Evolutionary conservation across 129 eudicot species (phyloP), one percentile per base, ranked within the genome.

Genomic region (Saposhnikovia divaricata): DNA sequence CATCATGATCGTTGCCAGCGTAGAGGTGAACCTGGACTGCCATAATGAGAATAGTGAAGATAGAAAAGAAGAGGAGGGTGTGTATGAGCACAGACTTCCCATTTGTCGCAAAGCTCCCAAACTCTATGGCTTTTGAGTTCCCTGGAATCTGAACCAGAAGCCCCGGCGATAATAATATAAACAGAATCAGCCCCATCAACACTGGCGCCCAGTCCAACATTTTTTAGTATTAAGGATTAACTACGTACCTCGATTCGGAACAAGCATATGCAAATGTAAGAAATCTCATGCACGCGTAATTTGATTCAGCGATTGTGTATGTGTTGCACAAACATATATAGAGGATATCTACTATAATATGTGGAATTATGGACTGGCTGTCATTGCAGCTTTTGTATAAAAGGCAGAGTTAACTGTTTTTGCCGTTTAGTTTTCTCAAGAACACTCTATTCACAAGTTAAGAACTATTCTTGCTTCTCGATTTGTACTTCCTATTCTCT

Each of bases 121-220:
- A 90, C 79, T 90, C 95, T 61, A 90, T 83, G 43, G 53, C 76
- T n/a, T 87, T 72, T 25, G 83, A 47, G 43, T 83, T 87, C n/a
- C 92, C 95, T 37, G 95, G 92, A 19, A 90, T 76, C 73, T 90
- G 95, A 77, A 90, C 85, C 65, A 90, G 76, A 4, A 88, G 79
- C 4, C 90, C 90, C 1, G 90, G 90, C 4, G 88, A 84, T 15
- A 84, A 51, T 8, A 87, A 83, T 82, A 87, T 87, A 81, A 87
- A 87, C 34, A 87, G 48, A 63, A 87, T 45, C 19, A 84, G n/a
- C 31, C 90, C 90, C 42, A 84, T 81, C 15, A 87, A 43, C 55
- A 87, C 61, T 2, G 87, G 88, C 72, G 90, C 90, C 90, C 88
- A 85, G 79, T 87, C 90, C 81, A 85, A 55, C 90, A 87, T 84